A percentile compares a stretch with the other conserved stretches of the same genome.
Evolutionary conservation across 2,329 filamentous ascomycete species (phyloP).

Genomic region (Sclerotinia borealis): DNA sequence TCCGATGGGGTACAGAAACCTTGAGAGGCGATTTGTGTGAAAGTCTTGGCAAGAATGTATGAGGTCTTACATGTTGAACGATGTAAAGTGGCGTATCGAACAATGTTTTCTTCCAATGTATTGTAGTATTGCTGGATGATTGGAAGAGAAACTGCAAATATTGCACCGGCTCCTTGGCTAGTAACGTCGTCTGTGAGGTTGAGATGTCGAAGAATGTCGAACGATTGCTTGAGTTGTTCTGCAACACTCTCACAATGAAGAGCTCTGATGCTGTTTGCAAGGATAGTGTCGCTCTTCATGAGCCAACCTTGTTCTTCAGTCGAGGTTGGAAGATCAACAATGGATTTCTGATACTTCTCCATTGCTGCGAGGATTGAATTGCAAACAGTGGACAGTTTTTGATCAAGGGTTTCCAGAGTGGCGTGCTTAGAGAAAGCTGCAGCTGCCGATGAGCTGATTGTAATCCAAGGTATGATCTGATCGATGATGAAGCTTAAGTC

Average conservation of each 20-base stretch:
- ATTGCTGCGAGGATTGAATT: conserved; percentile 75
- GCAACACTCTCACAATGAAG: conserved; percentile 26
- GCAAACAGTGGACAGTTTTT: conserved; percentile 55
- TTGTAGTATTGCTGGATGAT: conserved; percentile 68
- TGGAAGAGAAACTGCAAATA: conserved; percentile 59
- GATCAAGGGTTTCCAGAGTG: conserved; percentile 43
- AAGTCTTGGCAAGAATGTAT: conserved; percentile 68
- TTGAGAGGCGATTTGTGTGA: conserved; percentile 71
- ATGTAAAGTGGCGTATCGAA: conserved; percentile 59
- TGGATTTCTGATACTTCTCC: conserved; percentile 59
- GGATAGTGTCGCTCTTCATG: conserved; percentile 33
- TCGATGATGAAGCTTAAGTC: conserved; percentile 58
- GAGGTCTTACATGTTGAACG: conserved; percentile 66
- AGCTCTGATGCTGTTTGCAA: conserved; percentile 26
- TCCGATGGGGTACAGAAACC: conserved; percentile 91
- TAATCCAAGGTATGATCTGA: conserved; percentile 62
- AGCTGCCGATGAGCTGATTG: conserved; percentile 24
- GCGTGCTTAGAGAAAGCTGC: conserved; percentile 9
- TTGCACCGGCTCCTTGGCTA: conserved; percentile 44
- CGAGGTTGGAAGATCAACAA: conserved; percentile 49
- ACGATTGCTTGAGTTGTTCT: conserved; percentile 37
- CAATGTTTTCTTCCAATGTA: conserved; percentile 53
- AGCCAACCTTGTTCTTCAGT: conserved; percentile 60
- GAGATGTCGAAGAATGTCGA: conserved; percentile 41
- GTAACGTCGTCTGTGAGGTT: conserved; percentile 37